Evolutionary conservation across 2,329 filamentous ascomycete species (phyloP).

Genomic region (Cryphonectria carpinicola): DNA sequence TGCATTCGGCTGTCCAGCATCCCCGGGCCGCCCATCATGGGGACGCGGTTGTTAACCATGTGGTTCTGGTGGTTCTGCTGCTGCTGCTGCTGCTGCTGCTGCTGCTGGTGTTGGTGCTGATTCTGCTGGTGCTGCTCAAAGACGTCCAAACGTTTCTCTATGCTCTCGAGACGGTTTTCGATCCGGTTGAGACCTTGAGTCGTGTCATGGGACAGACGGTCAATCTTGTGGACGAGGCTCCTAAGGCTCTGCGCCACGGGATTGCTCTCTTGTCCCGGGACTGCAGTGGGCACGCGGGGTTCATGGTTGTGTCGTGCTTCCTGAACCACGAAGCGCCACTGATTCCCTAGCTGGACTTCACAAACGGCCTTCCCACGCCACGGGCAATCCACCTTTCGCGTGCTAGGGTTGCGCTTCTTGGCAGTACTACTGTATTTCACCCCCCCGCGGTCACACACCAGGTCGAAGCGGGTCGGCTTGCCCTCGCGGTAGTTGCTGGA

Average conservation of each 20-base stretch:
- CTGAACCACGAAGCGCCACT: constrained; percentile 67
- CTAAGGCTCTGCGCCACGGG: constrained; percentile 62
- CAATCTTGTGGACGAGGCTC: constrained; percentile 62
- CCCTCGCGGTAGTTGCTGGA: constrained; percentile 67
- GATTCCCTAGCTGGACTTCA: constrained; percentile 64
- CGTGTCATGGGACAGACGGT: constrained; percentile 62
- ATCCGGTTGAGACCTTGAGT: constrained; percentile 56
- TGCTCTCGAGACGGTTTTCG: constrained; percentile 53
- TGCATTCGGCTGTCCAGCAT: constrained; percentile 35
- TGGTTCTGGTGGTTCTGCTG: constrained; percentile 29
- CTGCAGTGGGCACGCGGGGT: constrained; percentile 57
- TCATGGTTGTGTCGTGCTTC: constrained; percentile 66
- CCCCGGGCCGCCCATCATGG: constrained; percentile 31
- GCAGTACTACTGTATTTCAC: constrained; percentile 69
- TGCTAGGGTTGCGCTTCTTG: constrained; percentile 67
- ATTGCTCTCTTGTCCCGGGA: constrained; percentile 60
- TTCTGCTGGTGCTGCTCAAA: constrained; percentile 47
- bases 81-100: constrained; percentile 30
- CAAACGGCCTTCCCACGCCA: constrained; percentile 68
- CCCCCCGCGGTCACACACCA: constrained; percentile 65
- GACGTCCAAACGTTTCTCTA: constrained; percentile 55
- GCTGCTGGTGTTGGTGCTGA: constrained; percentile 23
- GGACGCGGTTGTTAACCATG: constrained; percentile 31
- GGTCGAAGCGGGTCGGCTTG: constrained; percentile 65
- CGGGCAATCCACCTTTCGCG: constrained; percentile 66